phyloP scores from a whole-genome alignment of 257 asterid species.

The Fraxinus anomala region DNA sequence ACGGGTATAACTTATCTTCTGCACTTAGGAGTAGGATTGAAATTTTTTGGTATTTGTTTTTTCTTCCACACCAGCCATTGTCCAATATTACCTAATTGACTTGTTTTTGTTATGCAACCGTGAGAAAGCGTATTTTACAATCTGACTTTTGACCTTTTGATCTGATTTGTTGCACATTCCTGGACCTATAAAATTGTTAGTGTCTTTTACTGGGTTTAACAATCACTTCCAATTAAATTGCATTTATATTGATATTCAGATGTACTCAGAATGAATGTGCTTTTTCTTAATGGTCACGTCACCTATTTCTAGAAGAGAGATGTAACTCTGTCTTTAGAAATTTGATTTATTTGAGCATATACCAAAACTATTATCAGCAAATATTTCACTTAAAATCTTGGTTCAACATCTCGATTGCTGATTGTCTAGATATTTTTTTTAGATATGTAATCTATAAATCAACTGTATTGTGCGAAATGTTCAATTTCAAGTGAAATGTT shows the following conservation, averaged over 20 bases:
- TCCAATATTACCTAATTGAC: neutral
- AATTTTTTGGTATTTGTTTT: neutral
- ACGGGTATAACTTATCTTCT: constrained; percentile 49
- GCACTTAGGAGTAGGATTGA: neutral
- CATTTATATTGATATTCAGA: neutral
- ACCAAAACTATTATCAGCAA: neutral
- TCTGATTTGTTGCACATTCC: neutral
- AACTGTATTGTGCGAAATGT: neutral
- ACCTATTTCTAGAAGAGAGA: neutral
- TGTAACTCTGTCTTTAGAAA: neutral
- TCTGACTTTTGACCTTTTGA: neutral
- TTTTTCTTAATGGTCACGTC: neutral
- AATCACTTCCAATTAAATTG: neutral
- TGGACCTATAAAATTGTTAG: neutral
- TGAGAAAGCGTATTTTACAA: neutral
- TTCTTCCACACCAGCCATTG: neutral
- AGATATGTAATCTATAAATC: neutral
- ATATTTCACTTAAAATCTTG: neutral
- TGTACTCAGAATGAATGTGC: neutral
- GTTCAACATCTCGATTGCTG: neutral
- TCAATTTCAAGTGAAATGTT: neutral
- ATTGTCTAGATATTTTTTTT: neutral
- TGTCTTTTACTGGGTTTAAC: neutral
- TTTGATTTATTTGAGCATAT: neutral
- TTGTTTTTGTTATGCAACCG: neutral